Evolutionary conservation across 352 stramenopile genomes (phyloP).

Genomic region (Globisporangium irregulare): DNA sequence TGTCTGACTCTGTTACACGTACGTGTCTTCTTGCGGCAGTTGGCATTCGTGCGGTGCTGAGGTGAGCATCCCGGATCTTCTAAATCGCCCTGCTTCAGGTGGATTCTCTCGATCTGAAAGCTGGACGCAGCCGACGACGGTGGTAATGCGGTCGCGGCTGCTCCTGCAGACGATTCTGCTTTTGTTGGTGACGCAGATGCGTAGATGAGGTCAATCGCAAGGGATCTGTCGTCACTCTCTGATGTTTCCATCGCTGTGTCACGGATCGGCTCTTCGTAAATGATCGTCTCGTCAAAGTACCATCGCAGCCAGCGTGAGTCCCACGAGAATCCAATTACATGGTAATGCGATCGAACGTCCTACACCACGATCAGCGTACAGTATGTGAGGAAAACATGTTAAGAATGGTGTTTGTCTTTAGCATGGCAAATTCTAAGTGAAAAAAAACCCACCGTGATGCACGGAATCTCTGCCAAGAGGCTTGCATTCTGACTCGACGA

Average conservation of each 20-base stretch:
- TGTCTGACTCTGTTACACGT: slow-evolving; percentile 6
- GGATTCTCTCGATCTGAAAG: slow-evolving; percentile 25
- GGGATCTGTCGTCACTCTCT: not conserved
- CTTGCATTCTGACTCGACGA: slow-evolving; percentile 32
- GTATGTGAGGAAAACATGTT: not conserved
- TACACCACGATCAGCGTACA: slow-evolving; percentile 10
- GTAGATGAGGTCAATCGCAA: slow-evolving; percentile 7
- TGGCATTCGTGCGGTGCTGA: slow-evolving; percentile 28
- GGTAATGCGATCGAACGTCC: slow-evolving; percentile 28
- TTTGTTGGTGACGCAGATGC: not conserved
- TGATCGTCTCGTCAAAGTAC: slow-evolving; percentile 47
- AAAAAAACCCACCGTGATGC: slow-evolving; percentile 23
- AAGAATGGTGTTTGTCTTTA: not conserved
- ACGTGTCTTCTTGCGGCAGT: slow-evolving; percentile 45
- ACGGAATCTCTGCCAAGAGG: slow-evolving; percentile 36
- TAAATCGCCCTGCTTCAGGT: slow-evolving; percentile 22
- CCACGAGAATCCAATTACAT: slow-evolving; percentile 42
- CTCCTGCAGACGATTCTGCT: not conserved
- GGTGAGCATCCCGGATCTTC: slow-evolving; percentile 34
- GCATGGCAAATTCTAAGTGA: not conserved
- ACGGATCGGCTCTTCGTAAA: slow-evolving; percentile 43
- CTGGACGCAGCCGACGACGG: not conserved
- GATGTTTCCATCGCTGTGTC: not conserved
- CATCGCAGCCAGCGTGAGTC: slow-evolving; percentile 54
- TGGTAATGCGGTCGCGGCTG: not conserved